Base-by-base conservation (phyloP, 1,139 yeast species). In the Geotrichum klebahnii region DNA sequence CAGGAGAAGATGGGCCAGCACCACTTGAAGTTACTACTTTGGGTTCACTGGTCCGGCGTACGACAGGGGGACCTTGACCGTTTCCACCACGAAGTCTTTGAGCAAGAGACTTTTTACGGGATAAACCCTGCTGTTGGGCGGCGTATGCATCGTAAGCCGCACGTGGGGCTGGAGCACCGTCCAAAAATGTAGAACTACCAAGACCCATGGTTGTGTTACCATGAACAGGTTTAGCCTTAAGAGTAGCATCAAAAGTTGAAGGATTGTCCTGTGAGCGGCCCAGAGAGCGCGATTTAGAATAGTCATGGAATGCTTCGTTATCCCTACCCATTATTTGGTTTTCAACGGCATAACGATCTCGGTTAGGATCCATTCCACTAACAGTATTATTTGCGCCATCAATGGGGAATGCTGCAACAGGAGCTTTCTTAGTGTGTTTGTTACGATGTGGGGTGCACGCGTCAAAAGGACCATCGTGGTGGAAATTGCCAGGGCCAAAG, bases 381-480 rank as follows among this genome's bases (percentile, higher is more conserved):
- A 92, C 81, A 5, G 95, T 79, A 65, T 81, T 86, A 69, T 90
- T 92, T 55, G 97, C 96, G 0, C 97, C 97, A 69, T 90, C 95
- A 5, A 78, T 85, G 2, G 97, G 96, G 75, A 89, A 92, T 0
- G 98, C 98, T 73, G 81, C 75, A 22, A 92, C 96, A 2, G 98
- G 98, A 0, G 97, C 95, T 40, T 80, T 82, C 44, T 60, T 58
- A 29, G 72, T 72, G 64, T 84, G 79, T 70, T 85, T 86, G 70
- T 92, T 92, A 67, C 97, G 82, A 67, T 87, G 96, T 5, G 98
- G 97, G 4, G 95, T 86, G 68, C 97, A 90, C 1, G 98, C 98
- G 67, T 92, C 98, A 67, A 92, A 92, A 16, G 98, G 98, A 10
- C 98, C 98, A 69, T 92, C 98, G 67, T 92, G 98, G 68, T 92